These are phyloP conservation scores for Priceomyces medius DNA, from an alignment of 805 yeast genomes.

Conservation along the genomic window DNA sequence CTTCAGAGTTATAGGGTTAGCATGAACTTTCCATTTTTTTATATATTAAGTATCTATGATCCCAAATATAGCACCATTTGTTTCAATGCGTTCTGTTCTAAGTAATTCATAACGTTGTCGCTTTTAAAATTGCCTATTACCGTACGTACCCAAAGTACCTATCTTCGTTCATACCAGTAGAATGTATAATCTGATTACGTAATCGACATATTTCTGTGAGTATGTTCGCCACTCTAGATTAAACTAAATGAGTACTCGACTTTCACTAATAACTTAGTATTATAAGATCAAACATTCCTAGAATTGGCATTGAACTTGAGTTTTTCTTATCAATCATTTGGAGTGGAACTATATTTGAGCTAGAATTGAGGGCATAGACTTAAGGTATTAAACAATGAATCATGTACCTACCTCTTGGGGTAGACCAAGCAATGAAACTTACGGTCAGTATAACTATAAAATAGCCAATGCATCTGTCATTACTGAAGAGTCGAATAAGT, in stretches of 20 bases:
- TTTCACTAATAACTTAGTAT: neutral
- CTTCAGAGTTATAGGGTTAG: too few species aligned
- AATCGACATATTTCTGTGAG: constrained; percentile 2
- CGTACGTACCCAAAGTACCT: too few species aligned
- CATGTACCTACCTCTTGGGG: constrained; percentile 98
- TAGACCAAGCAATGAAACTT: constrained; percentile 78
- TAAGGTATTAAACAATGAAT: constrained; percentile 55
- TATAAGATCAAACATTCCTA: neutral
- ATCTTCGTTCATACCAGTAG: neutral
- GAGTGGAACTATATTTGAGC: neutral
- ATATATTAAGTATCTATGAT: too few species aligned
- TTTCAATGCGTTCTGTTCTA: too few species aligned
- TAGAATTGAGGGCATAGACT: neutral
- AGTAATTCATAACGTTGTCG: too few species aligned
- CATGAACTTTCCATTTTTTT: too few species aligned
- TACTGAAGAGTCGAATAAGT: constrained; percentile 13
- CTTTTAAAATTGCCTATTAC: too few species aligned
- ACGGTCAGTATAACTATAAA: constrained; percentile 74
- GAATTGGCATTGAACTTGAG: neutral
- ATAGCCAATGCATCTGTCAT: constrained; percentile 62
- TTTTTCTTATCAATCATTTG: neutral
- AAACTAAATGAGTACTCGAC: neutral
- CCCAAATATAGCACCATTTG: too few species aligned
- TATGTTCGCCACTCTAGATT: constrained; percentile 5
- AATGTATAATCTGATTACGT: constrained; percentile 1